Base-by-base conservation (phyloP, 768 basidiomycete species). In the Trichaptum fuscoviolaceum region DNA sequence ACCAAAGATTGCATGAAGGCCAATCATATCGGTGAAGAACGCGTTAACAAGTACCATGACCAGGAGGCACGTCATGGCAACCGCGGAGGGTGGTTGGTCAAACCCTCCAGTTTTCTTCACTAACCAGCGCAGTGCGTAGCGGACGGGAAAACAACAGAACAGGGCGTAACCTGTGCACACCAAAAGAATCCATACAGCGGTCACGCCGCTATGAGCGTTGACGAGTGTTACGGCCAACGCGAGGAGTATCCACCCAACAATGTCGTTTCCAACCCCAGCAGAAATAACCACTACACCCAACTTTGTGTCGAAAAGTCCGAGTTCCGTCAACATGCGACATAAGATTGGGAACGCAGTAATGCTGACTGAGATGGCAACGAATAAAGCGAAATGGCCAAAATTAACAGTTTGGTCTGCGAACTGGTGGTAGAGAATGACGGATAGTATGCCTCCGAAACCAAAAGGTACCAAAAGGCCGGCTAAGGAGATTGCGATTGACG, bases 321-420 rank as follows among this genome's bases (percentile, higher is more conserved):
- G 75, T 58, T 80, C 79, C 30, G 67, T 77, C 9, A 82, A 71
- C 77, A 80, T 72, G 77, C 80, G 63, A 77, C 70, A 73, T 17
- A 75, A 67, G 26, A 75, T 72, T 4, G 74, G 73, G 63, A 69
- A 69, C 23, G 68, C 68, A 10, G 68, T 69, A 57, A 70, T 70
- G 10, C 75, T 70, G 69, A 77, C 76, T 10, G 80, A 78, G 15
- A 79, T 77, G 42, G 78, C 81, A 68, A 80, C 76, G 72, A 83
- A 83, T 60, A 83, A 77, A 35, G 81, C 67, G 71, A 83, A 83
- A 67, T 81, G 77, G n/a, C 79, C 76, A 63, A 81, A 80, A 18
- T 72, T 76, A 17, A 68, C 66, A 17, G 67, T 63, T 0, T 66
- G 70, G 35, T 80, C 72, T 23, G 71, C 67, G 68, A 78, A 82